Evolutionary conservation across 2,329 filamentous ascomycete genomes (phyloP), one percentile per base, ranked within the genome.

Genomic region (Colletotrichum sp.): DNA sequence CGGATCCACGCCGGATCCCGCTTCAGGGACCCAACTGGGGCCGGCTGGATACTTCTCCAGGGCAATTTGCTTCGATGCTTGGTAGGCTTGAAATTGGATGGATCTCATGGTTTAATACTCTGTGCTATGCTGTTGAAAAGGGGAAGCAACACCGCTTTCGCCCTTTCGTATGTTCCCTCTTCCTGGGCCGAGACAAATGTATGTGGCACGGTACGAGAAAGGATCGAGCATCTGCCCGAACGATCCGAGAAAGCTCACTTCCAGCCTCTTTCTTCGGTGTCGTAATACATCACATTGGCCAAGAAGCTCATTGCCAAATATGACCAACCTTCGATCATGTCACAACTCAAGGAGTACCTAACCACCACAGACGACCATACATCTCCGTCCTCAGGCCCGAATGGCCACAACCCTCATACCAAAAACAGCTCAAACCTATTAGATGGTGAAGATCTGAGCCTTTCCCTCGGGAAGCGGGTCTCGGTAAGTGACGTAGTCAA

Each of bases 381-480:
- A 49, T 13, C 10, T 49, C 44, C 44, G 44, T 21, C 44, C 44
- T 12, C 8, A 49, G 6, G 44, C 9, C 18, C 44, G 6, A 21
- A 21, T 21, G n/a, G n/a, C n/a, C 44, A 49, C 44, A 4, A 49
- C n/a, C 6, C 44, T 49, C 6, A 3, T 49, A 21, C 39, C 9
- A n/a, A 12, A 44, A 10, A 44, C 18, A 49, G 39, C 0, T 1
- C 6, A 21, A 49, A 21, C n/a, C 10, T 49, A 13, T 72, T n/a
- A 76, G 30, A 73, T 73, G 8, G 70, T 76, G 26, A 76, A 76
- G 9, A 60, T 30, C 15, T 68, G 59, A 28, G 26, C 30, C 36
- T 26, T 64, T 13, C 39, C 32, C 39, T 8, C 36, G 32, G 75
- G 65, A 9, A 76, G 71, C 16, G 75, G 75, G 16, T 71, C 75